Base-by-base conservation (phyloP, 331 rosid species). In the Malus hybrid region DNA sequence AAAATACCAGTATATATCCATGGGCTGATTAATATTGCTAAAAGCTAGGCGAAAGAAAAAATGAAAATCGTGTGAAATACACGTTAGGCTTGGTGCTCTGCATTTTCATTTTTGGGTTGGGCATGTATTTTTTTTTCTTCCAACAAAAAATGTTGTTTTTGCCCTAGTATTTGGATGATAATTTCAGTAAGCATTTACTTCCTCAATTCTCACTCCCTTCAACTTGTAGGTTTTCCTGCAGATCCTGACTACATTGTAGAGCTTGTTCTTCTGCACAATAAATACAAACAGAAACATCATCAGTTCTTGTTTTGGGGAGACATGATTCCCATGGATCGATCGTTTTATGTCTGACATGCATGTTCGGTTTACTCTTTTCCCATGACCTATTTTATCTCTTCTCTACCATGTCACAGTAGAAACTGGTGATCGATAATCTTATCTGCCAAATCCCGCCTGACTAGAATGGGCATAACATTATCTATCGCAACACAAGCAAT, bases 261-360 rank as follows among this genome's bases (percentile, higher is more conserved):
- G 55, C 55, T 48, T 15, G 55, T 48, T 48, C 19, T 48, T 48
- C n/a, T 14, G 19, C n/a, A 48, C 55, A 48, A 48, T 14, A 16
- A 48, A 48, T 48, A 5, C 33, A 71, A 16, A 48, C 58, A 33
- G 32, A 63, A 71, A n/a, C 65, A 55, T 33, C 65, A 70, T 6
- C 66, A 70, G 74, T 56, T 71, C 75, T 56, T 71, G 75, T 56
- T 56, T 71, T 33, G 53, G 66, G 15, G 34, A 71, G 53, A 55
- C 75, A 32, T 71, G 32, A 6, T 71, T 29, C 64, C n/a, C 19
- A 14, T 48, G 55, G 7, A 48, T 48, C 18, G 48, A 70, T 70
- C 44, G 18, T 26, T 48, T 48, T 24, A 20, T 33, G 32, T n/a
- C 75, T 56, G 75, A 12, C 66, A 55, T 30, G 53, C 53, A 46